Evolutionary conservation across 441 rosid species (phyloP).

Genomic region (Aleurites moluccanus): DNA sequence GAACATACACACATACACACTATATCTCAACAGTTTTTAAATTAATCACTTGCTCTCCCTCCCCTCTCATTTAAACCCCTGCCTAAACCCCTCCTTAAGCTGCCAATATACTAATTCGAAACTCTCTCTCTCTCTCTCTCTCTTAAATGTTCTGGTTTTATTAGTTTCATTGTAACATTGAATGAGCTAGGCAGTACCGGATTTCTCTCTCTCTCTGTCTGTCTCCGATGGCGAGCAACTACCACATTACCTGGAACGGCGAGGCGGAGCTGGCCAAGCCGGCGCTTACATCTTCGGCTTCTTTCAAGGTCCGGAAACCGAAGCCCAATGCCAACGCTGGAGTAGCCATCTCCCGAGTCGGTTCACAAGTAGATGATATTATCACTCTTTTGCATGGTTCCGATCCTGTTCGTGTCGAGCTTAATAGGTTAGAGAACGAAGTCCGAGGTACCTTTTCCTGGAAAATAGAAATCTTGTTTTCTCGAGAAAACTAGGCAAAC

Average conservation of each 20-base stretch:
- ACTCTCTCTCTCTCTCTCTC: slow-evolving; percentile 11
- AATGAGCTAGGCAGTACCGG: slow-evolving; percentile 21
- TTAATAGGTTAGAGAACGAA: slow-evolving; percentile 53
- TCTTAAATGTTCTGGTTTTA: neutral
- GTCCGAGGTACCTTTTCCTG: slow-evolving; percentile 35
- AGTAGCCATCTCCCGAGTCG: slow-evolving; percentile 15
- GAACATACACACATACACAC: neutral
- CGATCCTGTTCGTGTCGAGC: slow-evolving; percentile 59
- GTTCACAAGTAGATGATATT: slow-evolving; percentile 38
- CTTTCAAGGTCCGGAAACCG: slow-evolving; percentile 44
- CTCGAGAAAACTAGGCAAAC: neutral
- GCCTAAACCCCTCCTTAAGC: slow-evolving; percentile 37
- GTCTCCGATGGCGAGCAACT: slow-evolving; percentile 18
- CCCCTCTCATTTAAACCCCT: slow-evolving; percentile 27
- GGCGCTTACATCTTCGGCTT: slow-evolving; percentile 35
- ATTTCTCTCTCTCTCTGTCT: slow-evolving; percentile 5
- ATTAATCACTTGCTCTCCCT: neutral
- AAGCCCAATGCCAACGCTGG: slow-evolving; percentile 24
- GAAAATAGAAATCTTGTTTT: neutral
- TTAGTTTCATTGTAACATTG: neutral
- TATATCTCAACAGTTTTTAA: neutral
- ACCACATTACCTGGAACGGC: slow-evolving; percentile 32
- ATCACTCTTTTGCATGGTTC: slow-evolving; percentile 52
- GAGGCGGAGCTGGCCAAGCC: slow-evolving; percentile 29
- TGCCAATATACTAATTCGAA: neutral